Evolutionary conservation across 345 rosid species (phyloP).

Genomic region (Gossypium raimondii): DNA sequence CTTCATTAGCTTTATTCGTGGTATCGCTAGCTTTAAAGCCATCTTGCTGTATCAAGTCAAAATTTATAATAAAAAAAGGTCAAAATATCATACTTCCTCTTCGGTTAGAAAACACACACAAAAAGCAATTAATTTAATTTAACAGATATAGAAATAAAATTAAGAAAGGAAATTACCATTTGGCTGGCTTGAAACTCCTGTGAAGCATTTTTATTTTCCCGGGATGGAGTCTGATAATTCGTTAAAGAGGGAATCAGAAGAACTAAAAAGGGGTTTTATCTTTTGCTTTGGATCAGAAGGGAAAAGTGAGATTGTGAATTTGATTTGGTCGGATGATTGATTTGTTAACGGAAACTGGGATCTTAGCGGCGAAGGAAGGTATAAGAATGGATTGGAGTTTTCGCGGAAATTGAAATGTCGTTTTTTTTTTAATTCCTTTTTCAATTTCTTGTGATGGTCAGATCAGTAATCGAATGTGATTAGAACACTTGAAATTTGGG

Average conservation of each 20-base stretch:
- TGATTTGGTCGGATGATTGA: not conserved
- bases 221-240: not conserved
- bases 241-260: no score
- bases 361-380: constrained; percentile 20
- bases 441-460: not conserved
- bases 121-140: constrained; percentile 1
- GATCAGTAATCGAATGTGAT: not conserved
- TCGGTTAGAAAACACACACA: not conserved
- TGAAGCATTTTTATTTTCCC: constrained; percentile 44
- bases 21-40: constrained; percentile 60
- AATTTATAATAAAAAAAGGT: not conserved
- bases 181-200: constrained; percentile 85
- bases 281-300: no score
- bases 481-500: not conserved
- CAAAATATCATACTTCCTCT: not conserved
- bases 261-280: not conserved
- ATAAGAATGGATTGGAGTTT: constrained; percentile 14
- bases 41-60: constrained; percentile 55
- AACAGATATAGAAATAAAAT: constrained; percentile 8
- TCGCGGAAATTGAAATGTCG: constrained; percentile 26
- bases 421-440: no score
- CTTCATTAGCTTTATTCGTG: constrained; percentile 73
- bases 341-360: not conserved
- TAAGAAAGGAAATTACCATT: constrained; percentile 46
- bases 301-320: constrained; percentile 1